Evolutionary conservation across 2,329 filamentous ascomycete genomes (phyloP), one percentile per base, ranked within the genome.

Genomic region (Ophiostoma tasmaniense): DNA sequence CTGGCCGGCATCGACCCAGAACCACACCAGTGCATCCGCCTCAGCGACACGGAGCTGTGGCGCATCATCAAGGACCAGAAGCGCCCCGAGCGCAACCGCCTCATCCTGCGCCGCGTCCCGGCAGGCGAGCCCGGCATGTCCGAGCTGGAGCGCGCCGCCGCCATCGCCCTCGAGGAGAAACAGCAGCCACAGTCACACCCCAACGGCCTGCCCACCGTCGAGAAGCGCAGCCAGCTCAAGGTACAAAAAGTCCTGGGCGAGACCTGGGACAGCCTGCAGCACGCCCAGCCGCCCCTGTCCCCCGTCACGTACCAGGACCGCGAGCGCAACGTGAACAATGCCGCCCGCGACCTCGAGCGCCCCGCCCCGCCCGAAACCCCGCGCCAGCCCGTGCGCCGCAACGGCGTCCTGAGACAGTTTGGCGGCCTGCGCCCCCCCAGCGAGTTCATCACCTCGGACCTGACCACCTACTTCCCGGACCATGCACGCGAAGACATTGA

Each of bases 391-490:
- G 78, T 74, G 70, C 78, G 77, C 70, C 80, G 80, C 70, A 87
- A 87, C 75, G 81, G 79, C 37, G 82, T 87, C 35, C 81, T 93
- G 64, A 88, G 90, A 73, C 90, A 90, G 73, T 98, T 98, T 79
- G 95, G 96, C 75, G 94, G 94, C 42, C 89, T 95, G 72, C 86
- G 95, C 74, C 95, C 95, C 22, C 95, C 95, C 1, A 98, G 94
- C 80, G 95, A 99, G 81, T 86, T 99, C 77, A 99, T 99, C 76
- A 94, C 94, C 33, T 96, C 95, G 28, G 95, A 99, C 76, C 82
- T 99, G 70, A 95, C 92, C 1, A 96, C 93, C 0, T 99, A 98
- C 82, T 99, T 99, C 83, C 95, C 95, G 0, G 93, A 96, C 75
- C 94, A 98, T 75, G 89, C 93, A 66, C 89, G 92, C 69, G 93